phyloP scores from a whole-genome alignment of 345 rosid genomes.

The rapeseed (Brassica napus) region Da-Ae NC_063444.1:50475501-50476000 shows the following conservation, averaged over 20 bases:
- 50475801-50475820: constrained; percentile 67
- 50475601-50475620: constrained; percentile 68
- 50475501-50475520: constrained; percentile 76
- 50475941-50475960: too few relatives aligned
- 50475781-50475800: constrained; percentile 59
- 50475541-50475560: not conserved
- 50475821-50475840: constrained; percentile 52
- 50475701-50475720: constrained; percentile 68
- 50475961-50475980: too few relatives aligned
- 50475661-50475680: constrained; percentile 65
- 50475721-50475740: constrained; percentile 66
- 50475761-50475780: constrained; percentile 56
- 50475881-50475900: constrained; percentile 25
- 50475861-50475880: constrained; percentile 21
- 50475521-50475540: constrained; percentile 29
- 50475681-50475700: constrained; percentile 54
- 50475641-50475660: constrained; percentile 72
- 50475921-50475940: constrained; percentile 10
- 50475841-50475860: constrained; percentile 33
- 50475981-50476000: too few relatives aligned
- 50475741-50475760: constrained; percentile 57
- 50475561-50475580: constrained; percentile 46
- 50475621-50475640: constrained; percentile 67
- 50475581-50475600: constrained; percentile 71
- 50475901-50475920: constrained; percentile 44